Evolutionary conservation across 192 early-diverging fungal species (phyloP), one percentile per base, ranked within the genome.

Genomic region (Backusella macrospora): DNA sequence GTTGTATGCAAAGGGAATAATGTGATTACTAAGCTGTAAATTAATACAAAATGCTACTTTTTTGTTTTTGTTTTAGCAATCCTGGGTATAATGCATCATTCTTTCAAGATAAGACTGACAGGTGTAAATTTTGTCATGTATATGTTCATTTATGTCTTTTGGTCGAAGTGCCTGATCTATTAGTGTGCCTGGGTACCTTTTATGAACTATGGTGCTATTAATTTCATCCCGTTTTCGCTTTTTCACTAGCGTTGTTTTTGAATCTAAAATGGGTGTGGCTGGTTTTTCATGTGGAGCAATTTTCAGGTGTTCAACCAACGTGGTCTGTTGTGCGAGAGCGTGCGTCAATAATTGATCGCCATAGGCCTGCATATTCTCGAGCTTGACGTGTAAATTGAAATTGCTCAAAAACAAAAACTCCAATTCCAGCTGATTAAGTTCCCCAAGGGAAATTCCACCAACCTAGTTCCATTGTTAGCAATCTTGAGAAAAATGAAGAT

Each of bases 361-460:
- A 29, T 90, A 82, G 12, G 75, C 75, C 65, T 93, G 86, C 21
- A 94, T 73, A 65, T 92, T 87, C 5, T 86, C 79, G 7, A 84
- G 72, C 47, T 85, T 84, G 6, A 92, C 84, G 66, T 90, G 86
- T 21, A 94, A 81, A 63, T 94, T 86, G 72, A 94, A 94, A 64
- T 88, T 84, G 39, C 85, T 84, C 14, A 92, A 77, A 52, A 93
- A 92, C 45, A 94, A 74, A 44, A 94, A 86, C 82, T 94, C 91
- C 55, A 94, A 70, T 70, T 94, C 92, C 16, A 93, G 76, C 70
- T 90, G 88, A 73, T 94, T 94, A 72, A 94, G 76, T 76, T 94
- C 92, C 0, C 71, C 77, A 23, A 91, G 69, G 0, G 91, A 87
- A 18, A 94, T 78, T 4, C 92, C 92, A 44, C 92, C 92, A 15